Base-by-base conservation (phyloP, 257 asterid genomes). In the Nicotiana benthamiana region DNA sequence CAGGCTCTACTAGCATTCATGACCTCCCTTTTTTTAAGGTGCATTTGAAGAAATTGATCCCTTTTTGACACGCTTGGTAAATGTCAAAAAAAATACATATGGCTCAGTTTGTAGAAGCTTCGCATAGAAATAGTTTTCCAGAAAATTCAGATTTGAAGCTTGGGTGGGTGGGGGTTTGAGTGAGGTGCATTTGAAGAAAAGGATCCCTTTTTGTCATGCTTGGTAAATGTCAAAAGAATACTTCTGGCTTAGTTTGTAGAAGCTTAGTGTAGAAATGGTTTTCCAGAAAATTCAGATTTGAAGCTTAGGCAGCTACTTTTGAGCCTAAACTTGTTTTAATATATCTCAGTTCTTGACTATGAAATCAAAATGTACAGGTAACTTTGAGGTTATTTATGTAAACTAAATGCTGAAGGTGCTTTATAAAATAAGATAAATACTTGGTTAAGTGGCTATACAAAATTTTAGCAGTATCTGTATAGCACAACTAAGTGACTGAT, bases 301-400 rank as follows among this genome's bases (percentile, higher is more conserved):
- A n/a, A n/a, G n/a, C 36, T 66, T 18, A 66, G 28, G 52, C 17
- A 34, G 75, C 27, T 32, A 66, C 9, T 66, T 66, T 66, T 9
- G 52, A 32, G 54, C 54, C 30, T 67, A 34, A 67, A 67, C 36
- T 34, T 67, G 9, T 68, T 68, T 56, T 36, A 36, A 26, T 20
- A 68, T 36, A 36, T 68, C 20, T 18, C 30, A 6, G 32, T n/a
- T 36, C 54, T n/a, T 4, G 40, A 36, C 40, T 68, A 11, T 68
- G 76, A 68, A 68, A 20, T 68, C 76, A 68, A 36, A 36, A 67
- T 34, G 53, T n/a, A 30, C 28, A 18, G 18, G 12, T 66, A 22
- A 15, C 4, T 32, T 66, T 32, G 53, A 18, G 75, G 28, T 34
- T 66, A 80, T 83, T 86, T 88, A 8, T 64, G 7, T 32, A 67